A percentile compares a stretch with the other conserved stretches of the same genome.
These are phyloP conservation scores for Saccharomycopsis schoenii DNA, from an alignment of 805 yeast genomes.

Conservation along the genomic window DNA sequence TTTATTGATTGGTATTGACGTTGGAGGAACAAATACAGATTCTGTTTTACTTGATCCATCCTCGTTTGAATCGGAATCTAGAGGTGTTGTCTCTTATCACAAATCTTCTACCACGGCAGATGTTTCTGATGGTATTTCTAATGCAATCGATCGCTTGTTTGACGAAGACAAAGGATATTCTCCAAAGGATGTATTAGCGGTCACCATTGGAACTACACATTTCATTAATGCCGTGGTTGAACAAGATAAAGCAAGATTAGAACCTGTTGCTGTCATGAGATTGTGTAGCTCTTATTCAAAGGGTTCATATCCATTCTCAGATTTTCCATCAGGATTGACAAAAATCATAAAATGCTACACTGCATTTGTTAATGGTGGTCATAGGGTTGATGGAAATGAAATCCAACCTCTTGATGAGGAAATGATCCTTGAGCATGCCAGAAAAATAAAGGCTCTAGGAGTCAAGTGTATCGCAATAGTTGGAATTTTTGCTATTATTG, in stretches of 20 bases:
- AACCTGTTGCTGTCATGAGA: constrained; percentile 37
- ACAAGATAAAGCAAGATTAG: constrained; percentile 33
- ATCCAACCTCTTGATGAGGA: constrained; percentile 27
- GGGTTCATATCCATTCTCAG: constrained; percentile 33
- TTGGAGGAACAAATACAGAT: constrained; percentile 45
- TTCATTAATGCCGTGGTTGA: constrained; percentile 43
- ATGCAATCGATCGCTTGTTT: constrained; percentile 29
- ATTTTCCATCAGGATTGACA: constrained; percentile 33
- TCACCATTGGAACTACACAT: constrained; percentile 45
- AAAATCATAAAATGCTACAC: constrained; percentile 29
- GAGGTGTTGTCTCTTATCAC: constrained; percentile 33
- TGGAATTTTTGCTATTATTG: constrained; percentile 34
- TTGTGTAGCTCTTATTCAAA: constrained; percentile 35
- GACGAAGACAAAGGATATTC: constrained; percentile 19
- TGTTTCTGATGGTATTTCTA: constrained; percentile 34
- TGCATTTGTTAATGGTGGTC: constrained; percentile 33
- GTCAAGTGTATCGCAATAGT: constrained; percentile 31
- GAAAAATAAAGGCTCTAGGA: constrained; percentile 26
- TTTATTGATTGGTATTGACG: constrained; percentile 35
- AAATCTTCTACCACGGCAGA: constrained; percentile 36
- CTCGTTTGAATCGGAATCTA: constrained; percentile 18
- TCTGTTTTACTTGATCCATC: constrained; percentile 35
- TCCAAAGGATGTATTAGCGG: constrained; percentile 30
- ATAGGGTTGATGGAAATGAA: constrained; percentile 33
- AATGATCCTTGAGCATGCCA: constrained; percentile 25